These are phyloP conservation scores for Suillus discolor DNA, from an alignment of 768 basidiomycete genomes.

Conservation along the genomic window DNA sequence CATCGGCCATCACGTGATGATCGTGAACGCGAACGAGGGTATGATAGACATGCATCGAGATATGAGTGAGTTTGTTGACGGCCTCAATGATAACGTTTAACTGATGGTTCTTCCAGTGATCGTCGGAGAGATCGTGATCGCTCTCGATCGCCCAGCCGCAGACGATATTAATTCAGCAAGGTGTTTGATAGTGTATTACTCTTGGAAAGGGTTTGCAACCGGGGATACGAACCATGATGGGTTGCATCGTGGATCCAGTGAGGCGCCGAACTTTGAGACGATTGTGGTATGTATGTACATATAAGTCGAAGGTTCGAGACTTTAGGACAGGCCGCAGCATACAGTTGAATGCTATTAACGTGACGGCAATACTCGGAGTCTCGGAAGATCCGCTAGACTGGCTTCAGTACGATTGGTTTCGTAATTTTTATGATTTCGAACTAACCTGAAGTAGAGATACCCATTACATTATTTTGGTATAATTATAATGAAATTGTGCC, in stretches of 20 bases:
- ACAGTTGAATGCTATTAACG: constrained; percentile 9
- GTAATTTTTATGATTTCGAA: not conserved
- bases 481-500: constrained; percentile 25
- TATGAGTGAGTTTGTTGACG: constrained; percentile 60
- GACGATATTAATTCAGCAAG: constrained; percentile 50
- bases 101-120: constrained; percentile 44
- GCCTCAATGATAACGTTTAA: constrained; percentile 25
- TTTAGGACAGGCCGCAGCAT: not conserved
- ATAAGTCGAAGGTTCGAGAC: constrained; percentile 11
- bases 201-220: constrained; percentile 5
- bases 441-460: constrained; percentile 13
- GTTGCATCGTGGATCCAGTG: constrained; percentile 30
- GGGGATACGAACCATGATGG: constrained; percentile 12
- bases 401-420: not conserved
- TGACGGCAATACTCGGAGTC: not conserved
- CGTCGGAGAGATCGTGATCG: constrained; percentile 74
- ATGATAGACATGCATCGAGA: constrained; percentile 67
- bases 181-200: constrained; percentile 4
- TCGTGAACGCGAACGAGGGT: constrained; percentile 68
- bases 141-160: constrained; percentile 69
- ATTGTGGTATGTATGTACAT: constrained; percentile 4
- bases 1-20: constrained; percentile 64
- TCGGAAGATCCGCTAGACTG: constrained; percentile 15
- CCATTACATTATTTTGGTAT: constrained; percentile 31
- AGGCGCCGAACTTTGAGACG: constrained; percentile 19